These are phyloP conservation scores for Podospora conica DNA, from an alignment of 495 filamentous ascomycete genomes.

Conservation along the genomic window DNA sequence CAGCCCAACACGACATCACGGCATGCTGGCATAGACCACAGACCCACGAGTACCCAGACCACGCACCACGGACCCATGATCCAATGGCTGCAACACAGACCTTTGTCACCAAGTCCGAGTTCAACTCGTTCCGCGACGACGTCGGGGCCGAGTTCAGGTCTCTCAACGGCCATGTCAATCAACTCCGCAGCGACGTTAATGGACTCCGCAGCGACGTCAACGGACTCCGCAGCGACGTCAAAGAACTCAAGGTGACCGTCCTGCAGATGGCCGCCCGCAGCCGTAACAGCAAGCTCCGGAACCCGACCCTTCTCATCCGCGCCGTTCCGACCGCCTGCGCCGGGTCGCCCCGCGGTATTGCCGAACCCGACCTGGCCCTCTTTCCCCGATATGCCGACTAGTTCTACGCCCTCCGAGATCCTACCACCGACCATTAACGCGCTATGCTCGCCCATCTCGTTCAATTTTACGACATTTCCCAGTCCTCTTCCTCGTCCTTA, in stretches of 20 bases:
- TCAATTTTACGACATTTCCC: conserved; percentile 1
- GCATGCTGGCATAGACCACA: no score
- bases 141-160: background rate
- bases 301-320: conserved; percentile 1
- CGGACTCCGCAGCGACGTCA: background rate
- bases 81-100: background rate
- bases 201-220: no score
- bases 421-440: background rate
- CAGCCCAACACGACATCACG: no score
- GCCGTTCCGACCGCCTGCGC: background rate
- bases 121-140: background rate
- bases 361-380: background rate
- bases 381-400: background rate
- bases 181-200: no score
- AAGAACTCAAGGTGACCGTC: background rate
- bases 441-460: background rate
- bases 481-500: background rate
- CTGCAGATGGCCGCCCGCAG: conserved; percentile 2
- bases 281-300: conserved; percentile 2
- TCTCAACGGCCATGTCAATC: no score
- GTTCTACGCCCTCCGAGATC: background rate
- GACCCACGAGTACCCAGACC: no score
- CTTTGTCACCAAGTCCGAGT: background rate
- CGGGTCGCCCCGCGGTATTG: background rate
- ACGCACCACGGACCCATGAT: no score